phyloP scores from a whole-genome alignment of 2,329 filamentous ascomycete genomes.

The Helotiales sp. region DNA sequence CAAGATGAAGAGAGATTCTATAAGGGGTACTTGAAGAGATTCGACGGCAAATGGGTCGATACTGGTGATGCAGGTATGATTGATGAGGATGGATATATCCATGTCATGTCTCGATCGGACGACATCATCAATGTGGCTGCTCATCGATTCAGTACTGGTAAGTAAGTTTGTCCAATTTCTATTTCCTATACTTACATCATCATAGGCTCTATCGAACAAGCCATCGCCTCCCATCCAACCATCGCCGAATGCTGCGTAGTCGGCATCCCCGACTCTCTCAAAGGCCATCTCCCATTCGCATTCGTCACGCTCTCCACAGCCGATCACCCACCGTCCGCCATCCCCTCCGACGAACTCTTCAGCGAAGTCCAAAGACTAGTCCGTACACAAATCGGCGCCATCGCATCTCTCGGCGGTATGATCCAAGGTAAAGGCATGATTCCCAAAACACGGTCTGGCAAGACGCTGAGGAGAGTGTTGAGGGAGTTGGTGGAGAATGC shows the following conservation, averaged over 20 bases:
- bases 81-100: conserved; percentile 72
- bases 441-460: conserved; percentile 89
- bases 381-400: conserved; percentile 81
- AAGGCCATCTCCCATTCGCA: conserved; percentile 90
- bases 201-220: conserved; percentile 87
- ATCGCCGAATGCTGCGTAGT: conserved; percentile 88
- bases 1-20: conserved; percentile 86
- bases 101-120: conserved; percentile 70
- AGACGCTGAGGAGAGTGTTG: conserved; percentile 82
- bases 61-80: conserved; percentile 91
- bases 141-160: conserved; percentile 86
- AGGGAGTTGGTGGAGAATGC: conserved; percentile 85
- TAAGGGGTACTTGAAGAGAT: conserved; percentile 81
- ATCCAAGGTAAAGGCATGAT: conserved; percentile 87
- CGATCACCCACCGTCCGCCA: conserved; percentile 56
- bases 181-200: conserved; percentile 15
- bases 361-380: conserved; percentile 75
- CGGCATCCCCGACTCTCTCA: conserved; percentile 81
- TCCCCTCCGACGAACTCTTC: conserved; percentile 52
- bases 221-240: conserved; percentile 77
- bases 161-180: conserved; percentile 35
- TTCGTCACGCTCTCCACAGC: conserved; percentile 71
- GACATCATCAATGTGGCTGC: conserved; percentile 97
- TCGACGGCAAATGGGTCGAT: conserved; percentile 82
- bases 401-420: conserved; percentile 84